A percentile compares a stretch with the other conserved stretches of the same genome.
phyloP scores from a whole-genome alignment of 1,139 yeast species.

The Barnettozyma hawaiiensis region DNA sequence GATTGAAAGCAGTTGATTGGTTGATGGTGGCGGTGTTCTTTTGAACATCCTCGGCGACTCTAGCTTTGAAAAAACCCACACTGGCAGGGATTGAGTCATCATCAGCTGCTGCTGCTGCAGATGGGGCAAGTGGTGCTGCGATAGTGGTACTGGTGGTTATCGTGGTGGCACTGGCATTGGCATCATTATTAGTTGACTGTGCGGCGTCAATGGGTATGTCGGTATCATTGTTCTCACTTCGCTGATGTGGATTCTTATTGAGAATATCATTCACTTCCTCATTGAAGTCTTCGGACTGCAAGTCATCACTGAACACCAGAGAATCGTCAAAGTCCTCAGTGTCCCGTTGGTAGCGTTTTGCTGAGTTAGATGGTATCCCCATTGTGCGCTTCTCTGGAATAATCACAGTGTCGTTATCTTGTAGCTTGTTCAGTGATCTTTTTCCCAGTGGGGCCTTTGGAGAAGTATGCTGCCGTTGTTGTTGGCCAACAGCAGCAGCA shows the following conservation, averaged over 20 bases:
- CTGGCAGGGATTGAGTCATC: constrained; percentile 11
- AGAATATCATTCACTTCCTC: constrained; percentile 31
- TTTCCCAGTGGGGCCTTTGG: not conserved
- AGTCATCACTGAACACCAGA: constrained; percentile 60
- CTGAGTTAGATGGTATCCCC: not conserved
- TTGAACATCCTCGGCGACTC: constrained; percentile 48
- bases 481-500: not conserved
- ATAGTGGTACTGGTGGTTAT: not conserved
- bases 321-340: constrained; percentile 53
- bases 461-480: not conserved
- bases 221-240: constrained; percentile 6
- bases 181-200: constrained; percentile 9
- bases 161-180: not conserved
- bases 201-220: not conserved
- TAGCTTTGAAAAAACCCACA: constrained; percentile 53
- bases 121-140: not conserved
- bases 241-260: constrained; percentile 13
- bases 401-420: not conserved
- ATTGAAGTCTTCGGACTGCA: constrained; percentile 35
- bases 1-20: constrained; percentile 35
- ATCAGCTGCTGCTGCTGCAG: too few relatives aligned
- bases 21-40: constrained; percentile 36
- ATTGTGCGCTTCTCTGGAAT: constrained; percentile 17
- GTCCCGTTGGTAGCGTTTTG: constrained; percentile 11
- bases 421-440: constrained; percentile 1